These are phyloP conservation scores for Colletotrichum spaethianum DNA, from an alignment of 2,329 filamentous ascomycete genomes.

Conservation along the genomic window DNA sequence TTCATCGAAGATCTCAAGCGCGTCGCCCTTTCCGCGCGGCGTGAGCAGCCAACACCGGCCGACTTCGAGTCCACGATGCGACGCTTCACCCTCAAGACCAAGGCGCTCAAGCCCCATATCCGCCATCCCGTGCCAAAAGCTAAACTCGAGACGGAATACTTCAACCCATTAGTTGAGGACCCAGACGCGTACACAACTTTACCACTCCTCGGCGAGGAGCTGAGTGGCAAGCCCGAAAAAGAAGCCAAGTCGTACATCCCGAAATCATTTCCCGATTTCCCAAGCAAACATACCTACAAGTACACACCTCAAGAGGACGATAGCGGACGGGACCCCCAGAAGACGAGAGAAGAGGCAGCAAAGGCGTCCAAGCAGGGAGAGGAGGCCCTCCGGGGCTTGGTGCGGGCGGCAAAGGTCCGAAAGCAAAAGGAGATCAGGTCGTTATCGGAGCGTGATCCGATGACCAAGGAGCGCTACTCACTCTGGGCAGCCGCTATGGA, in stretches of 20 bases:
- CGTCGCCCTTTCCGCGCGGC: slow-evolving; percentile 63
- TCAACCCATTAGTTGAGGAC: slow-evolving; percentile 55
- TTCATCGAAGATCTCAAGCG: slow-evolving; percentile 65
- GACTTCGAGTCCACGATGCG: slow-evolving; percentile 71
- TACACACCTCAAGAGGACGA: slow-evolving; percentile 68
- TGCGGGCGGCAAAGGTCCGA: slow-evolving; percentile 74
- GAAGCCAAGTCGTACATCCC: slow-evolving; percentile 70
- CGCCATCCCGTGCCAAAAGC: slow-evolving; percentile 64
- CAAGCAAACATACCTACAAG: slow-evolving; percentile 75
- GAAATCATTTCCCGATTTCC: slow-evolving; percentile 71
- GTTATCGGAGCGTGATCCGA: slow-evolving; percentile 65
- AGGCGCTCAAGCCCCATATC: slow-evolving; percentile 69
- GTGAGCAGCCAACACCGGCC: slow-evolving; percentile 66
- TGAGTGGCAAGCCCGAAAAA: slow-evolving; percentile 72
- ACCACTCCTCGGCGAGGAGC: slow-evolving; percentile 65
- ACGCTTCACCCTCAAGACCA: slow-evolving; percentile 65
- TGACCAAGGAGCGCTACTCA: slow-evolving; percentile 69
- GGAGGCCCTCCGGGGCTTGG: slow-evolving; percentile 71
- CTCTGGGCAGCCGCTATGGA: slow-evolving; percentile 75
- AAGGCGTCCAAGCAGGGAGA: slow-evolving; percentile 74
- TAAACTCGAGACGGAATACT: slow-evolving; percentile 56
- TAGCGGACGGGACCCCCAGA: slow-evolving; percentile 65
- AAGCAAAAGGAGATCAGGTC: slow-evolving; percentile 75
- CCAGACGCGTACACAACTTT: slow-evolving; percentile 58
- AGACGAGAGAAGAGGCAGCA: slow-evolving; percentile 72